A percentile compares a stretch with the other conserved stretches of the same genome.
Conservation (phyloP, 1,139 yeast species). For the Geotrichum phurueaensis region DNA sequence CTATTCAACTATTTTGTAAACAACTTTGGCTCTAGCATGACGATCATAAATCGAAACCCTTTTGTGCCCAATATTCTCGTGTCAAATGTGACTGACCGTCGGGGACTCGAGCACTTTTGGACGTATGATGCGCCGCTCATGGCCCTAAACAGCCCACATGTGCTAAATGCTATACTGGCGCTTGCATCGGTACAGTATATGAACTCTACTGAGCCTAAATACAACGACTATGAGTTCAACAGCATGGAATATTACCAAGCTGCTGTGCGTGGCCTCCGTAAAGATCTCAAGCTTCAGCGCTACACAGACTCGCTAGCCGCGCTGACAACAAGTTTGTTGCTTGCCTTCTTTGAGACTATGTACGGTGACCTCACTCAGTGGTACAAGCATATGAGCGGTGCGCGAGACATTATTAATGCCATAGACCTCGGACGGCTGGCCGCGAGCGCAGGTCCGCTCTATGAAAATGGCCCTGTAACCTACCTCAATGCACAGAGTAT, state of each 20-base stretch:
- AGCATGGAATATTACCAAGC: slow-evolving; percentile 10
- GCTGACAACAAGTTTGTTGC: slow-evolving; percentile 14
- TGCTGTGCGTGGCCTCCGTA: slow-evolving; percentile 8
- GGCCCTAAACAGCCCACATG: slow-evolving; percentile 13
- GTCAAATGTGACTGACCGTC: neutral
- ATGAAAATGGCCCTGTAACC: neutral
- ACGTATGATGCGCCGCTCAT: slow-evolving; percentile 16
- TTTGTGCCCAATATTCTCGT: neutral
- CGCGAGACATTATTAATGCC: slow-evolving; percentile 14
- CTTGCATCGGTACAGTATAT: slow-evolving; percentile 12
- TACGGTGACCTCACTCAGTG: slow-evolving; percentile 18
- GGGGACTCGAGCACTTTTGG: slow-evolving; percentile 18
- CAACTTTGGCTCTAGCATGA: slow-evolving; percentile 7
- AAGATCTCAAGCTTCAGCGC: slow-evolving; percentile 5
- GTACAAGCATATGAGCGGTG: slow-evolving; percentile 19
- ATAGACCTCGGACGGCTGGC: slow-evolving; percentile 6
- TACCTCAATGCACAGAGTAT: slow-evolving; percentile 2
- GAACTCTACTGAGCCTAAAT: neutral
- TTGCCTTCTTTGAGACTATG: slow-evolving; percentile 18
- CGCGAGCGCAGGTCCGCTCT: neutral
- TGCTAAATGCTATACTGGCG: slow-evolving; percentile 13
- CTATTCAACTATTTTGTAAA: slow-evolving; percentile 5
- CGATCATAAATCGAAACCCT: neutral
- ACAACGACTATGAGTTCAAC: neutral
- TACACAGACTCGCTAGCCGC: slow-evolving; percentile 11